Evolutionary conservation across 371 early-diverging fungal genomes (phyloP), one percentile per base, ranked within the genome.

Genomic region (Apophysomyces variabilis): DNA sequence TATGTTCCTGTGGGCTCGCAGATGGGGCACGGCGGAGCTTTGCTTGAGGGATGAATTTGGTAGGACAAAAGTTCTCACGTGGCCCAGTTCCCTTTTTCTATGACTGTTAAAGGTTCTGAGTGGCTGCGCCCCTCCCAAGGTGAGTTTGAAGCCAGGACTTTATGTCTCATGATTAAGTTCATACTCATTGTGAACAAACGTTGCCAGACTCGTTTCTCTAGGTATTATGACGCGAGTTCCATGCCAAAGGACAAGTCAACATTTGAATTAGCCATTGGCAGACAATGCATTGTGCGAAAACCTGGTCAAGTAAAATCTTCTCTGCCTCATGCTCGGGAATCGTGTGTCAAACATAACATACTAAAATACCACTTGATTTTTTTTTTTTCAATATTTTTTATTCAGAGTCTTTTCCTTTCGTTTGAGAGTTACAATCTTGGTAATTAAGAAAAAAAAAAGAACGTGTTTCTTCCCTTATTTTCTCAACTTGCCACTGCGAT

Each of bases 131-230:
- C 41, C 41, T 41, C 13, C 41, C 13, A 8, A 11, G 41, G 13
- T 13, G 41, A 41, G 41, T 26, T 26, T 26, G 32, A 26, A 26
- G 54, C 6, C 54, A 7, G 54, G 54, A 21, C 11, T 16, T 50
- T 21, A 4, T 50, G 9, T 46, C 35, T 18, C 13, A 70, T 70
- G 70, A 70, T 70, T 62, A 12, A 56, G 32, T 83, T 83, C 66
- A 61, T 82, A 35, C 70, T 83, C 4, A 74, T 83, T 60, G 69
- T 79, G 12, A 83, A 83, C 66, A 75, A 69, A 26, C 76, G 73
- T 38, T 75, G 79, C 39, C 76, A 81, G 56, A 81, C 82, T 32
- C 74, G 84, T 12, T 83, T 77, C 66, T 65, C 79, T 12, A 72
- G 75, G 26, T 80, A 83, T 56, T 83, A 81, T 62, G 45, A 60